Evolutionary conservation across 352 stramenopile genomes (phyloP).

Genomic region (Pythium sukuiense): DNA sequence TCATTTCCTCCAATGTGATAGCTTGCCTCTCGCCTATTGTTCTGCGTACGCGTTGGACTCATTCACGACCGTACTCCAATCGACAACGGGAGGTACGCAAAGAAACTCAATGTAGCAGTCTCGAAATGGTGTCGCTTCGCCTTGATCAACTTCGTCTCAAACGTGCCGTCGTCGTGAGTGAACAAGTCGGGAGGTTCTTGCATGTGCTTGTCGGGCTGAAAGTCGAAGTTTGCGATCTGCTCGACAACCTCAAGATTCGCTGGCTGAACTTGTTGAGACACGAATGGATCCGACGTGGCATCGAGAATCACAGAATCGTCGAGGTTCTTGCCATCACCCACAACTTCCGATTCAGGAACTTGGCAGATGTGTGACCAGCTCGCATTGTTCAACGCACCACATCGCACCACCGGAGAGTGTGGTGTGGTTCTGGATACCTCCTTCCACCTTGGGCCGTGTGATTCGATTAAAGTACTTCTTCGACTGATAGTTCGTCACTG

Average conservation of each 20-base stretch:
- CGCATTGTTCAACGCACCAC: slow-evolving; percentile 11
- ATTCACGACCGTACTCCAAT: slow-evolving; percentile 18
- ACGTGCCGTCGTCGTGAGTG: slow-evolving; percentile 10
- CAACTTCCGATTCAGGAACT: slow-evolving; percentile 12
- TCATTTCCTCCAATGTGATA: slow-evolving; percentile 18
- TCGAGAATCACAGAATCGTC: slow-evolving; percentile 21
- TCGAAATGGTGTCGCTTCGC: slow-evolving; percentile 17
- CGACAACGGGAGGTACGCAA: slow-evolving; percentile 18
- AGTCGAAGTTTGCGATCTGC: slow-evolving; percentile 16
- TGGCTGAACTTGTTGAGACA: slow-evolving; percentile 2
- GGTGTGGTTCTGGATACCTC: slow-evolving; percentile 15
- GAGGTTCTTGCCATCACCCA: slow-evolving; percentile 2
- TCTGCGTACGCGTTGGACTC: slow-evolving; percentile 15
- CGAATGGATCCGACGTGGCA: slow-evolving; percentile 13
- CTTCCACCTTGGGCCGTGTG: not conserved
- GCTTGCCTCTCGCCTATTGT: not conserved
- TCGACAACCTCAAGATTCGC: slow-evolving; percentile 15
- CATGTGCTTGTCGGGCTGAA: slow-evolving; percentile 9
- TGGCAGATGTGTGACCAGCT: slow-evolving; percentile 16
- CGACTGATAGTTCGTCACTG: slow-evolving; percentile 17
- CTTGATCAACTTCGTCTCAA: slow-evolving; percentile 16
- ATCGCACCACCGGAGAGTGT: slow-evolving; percentile 2
- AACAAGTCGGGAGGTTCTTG: slow-evolving; percentile 12
- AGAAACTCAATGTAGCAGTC: slow-evolving; percentile 18
- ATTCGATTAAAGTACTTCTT: slow-evolving; percentile 16